Evolutionary conservation across 1,284 basidiomycete species (phyloP).

Genomic region (Schizophyllum commune): DNA sequence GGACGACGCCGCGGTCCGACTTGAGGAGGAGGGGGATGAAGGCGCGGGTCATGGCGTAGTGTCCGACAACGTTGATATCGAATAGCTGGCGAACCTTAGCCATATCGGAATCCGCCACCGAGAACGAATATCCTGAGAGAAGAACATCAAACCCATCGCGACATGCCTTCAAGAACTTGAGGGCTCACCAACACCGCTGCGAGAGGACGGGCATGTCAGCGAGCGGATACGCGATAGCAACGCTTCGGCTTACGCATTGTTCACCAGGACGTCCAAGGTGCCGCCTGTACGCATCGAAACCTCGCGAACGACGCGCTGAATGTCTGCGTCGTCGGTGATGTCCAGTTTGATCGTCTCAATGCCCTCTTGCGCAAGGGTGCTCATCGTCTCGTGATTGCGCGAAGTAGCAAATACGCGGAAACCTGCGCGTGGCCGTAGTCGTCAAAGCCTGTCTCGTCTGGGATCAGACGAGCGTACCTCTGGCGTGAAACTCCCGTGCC

Average conservation of each 20-base stretch:
- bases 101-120: conserved; percentile 17
- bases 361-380: conserved; percentile 11
- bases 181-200: not conserved
- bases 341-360: conserved; percentile 21
- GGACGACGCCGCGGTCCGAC: conserved; percentile 15
- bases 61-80: conserved; percentile 22
- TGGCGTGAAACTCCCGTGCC: not conserved
- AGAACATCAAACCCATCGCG: not conserved
- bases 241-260: conserved; percentile 21
- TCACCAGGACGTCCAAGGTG: conserved; percentile 21
- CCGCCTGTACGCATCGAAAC: conserved; percentile 17
- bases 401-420: conserved; percentile 22
- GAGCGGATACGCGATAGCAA: not conserved
- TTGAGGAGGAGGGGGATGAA: conserved; percentile 21
- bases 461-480: not conserved
- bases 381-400: conserved; percentile 17
- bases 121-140: not conserved
- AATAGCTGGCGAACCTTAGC: conserved; percentile 14
- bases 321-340: conserved; percentile 16
- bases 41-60: conserved; percentile 18
- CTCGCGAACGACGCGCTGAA: conserved; percentile 9
- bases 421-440: conserved; percentile 9
- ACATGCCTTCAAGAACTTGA: not conserved
- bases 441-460: not conserved
- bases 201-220: not conserved